These are phyloP conservation scores for Cladosporium sphaerospermum DNA, from an alignment of 2,329 filamentous ascomycete species.

Conservation along the genomic window DNA sequence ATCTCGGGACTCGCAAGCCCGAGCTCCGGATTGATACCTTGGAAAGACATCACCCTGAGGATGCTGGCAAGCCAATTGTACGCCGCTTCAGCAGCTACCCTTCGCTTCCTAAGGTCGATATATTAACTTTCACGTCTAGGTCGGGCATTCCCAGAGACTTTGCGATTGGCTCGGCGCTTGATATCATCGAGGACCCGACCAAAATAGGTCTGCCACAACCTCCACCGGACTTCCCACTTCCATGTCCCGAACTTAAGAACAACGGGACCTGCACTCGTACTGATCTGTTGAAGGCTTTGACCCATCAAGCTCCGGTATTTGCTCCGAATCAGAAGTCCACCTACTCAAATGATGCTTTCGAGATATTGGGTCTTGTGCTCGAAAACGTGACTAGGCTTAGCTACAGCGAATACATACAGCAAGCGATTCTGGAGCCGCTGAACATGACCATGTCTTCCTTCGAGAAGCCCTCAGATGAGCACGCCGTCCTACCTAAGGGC, in stretches of 20 bases:
- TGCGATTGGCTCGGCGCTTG: constrained; percentile 10
- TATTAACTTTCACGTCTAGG: not conserved
- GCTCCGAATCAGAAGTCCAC: constrained; percentile 38
- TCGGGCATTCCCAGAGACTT: constrained; percentile 38
- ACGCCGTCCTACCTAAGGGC: constrained; percentile 34
- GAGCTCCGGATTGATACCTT: constrained; percentile 35
- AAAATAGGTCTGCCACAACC: constrained; percentile 32
- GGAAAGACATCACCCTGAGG: constrained; percentile 39
- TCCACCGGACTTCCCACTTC: constrained; percentile 26
- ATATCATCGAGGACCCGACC: constrained; percentile 14
- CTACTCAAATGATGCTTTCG: constrained; percentile 38
- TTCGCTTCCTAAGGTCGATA: no score
- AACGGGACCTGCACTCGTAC: constrained; percentile 27
- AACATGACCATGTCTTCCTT: constrained; percentile 31
- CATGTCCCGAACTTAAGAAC: constrained; percentile 31
- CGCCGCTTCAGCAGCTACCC: constrained; percentile 13
- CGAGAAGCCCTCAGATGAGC: constrained; percentile 28
- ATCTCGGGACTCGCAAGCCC: constrained; percentile 43
- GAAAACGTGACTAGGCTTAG: constrained; percentile 32
- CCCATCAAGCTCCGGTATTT: constrained; percentile 31
- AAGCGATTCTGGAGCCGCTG: constrained; percentile 36
- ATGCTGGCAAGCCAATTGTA: constrained; percentile 37
- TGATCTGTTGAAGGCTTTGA: constrained; percentile 32
- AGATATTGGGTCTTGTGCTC: constrained; percentile 37
- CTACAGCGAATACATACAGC: constrained; percentile 34